Base-by-base conservation (phyloP, 1,139 yeast genomes). In the Geotrichum macrosporum region DNA sequence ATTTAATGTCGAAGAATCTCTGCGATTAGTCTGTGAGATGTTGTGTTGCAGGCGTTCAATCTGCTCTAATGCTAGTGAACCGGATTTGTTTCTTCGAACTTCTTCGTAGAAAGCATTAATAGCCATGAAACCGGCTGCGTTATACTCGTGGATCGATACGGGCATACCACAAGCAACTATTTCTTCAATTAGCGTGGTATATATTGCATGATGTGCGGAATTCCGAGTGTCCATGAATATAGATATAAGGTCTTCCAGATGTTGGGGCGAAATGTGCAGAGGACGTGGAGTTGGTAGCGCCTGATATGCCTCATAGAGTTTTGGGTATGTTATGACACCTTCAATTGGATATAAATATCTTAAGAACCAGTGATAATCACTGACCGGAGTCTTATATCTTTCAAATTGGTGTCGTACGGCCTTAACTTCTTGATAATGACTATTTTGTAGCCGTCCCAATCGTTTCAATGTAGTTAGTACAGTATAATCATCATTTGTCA, bases 181-280 rank as follows among this genome's bases (percentile, higher is more conserved):
- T 21, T 57, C 60, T 4, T 49, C 27, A 12, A 46, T 33, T 8
- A 46, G 4, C 10, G 38, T 42, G 18, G 21, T 41, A 24, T 29
- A 40, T 1, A 44, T 29, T 4, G 46, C 32, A 12, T 33, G 32
- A 37, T 42, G 33, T 15, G 47, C 34, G 9, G 35, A 40, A 18
- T 50, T 35, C 30, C 43, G 26, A 13, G 33, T 35, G 24, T 24
- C 49, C 46, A 68, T 53, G 45, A 72, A 65, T 30, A 55, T 55
- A 2, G 56, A 48, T 19, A 76, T 50, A 30, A 76, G 63, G 8
- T 62, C 64, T 50, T 74, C 72, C 30, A 75, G 60, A 53, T 74
- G 74, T 8, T 57, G 53, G 3, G 69, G 64, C 3, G 58, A 50
- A 41, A 74, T 57, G 46, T 66, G 64, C 4, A 62, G 54, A 4